Percentiles rank a stretch among this genome's conserved stretches.
Evolutionary conservation across 2,329 filamentous ascomycete genomes (phyloP).

Genomic region (Aureobasidium zeae): DNA sequence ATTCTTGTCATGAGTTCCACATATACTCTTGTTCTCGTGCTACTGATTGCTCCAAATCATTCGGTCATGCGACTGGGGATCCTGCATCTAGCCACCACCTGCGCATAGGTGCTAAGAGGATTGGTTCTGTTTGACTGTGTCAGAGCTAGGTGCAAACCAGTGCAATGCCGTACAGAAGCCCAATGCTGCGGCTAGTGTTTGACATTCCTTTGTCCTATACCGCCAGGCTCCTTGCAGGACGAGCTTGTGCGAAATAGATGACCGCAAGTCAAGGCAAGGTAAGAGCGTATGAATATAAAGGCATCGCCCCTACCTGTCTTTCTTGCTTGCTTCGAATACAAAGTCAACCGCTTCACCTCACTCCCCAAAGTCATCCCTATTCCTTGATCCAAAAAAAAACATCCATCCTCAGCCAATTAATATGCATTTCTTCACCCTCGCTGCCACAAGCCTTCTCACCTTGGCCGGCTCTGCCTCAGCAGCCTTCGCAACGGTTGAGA

Average conservation of each 20-base stretch:
- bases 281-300: conserved; percentile 4
- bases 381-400: not conserved
- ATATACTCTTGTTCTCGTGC: not conserved
- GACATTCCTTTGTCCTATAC: not conserved
- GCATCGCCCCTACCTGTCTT: not conserved
- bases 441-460: conserved; percentile 16
- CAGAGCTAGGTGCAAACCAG: not conserved
- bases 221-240: conserved; percentile 7
- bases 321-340: not conserved
- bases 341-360: not conserved
- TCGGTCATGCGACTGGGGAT: not conserved
- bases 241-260: not conserved
- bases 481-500: conserved; percentile 20
- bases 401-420: not conserved
- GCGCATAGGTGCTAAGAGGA: not conserved
- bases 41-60: not conserved
- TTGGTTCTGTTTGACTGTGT: not conserved
- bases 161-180: not conserved
- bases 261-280: not conserved
- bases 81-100: not conserved
- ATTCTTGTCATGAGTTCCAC: not conserved
- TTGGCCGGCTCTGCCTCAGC: conserved; percentile 18
- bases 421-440: conserved; percentile 20
- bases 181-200: not conserved
- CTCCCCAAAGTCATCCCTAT: not conserved